Evolutionary conservation across 169 alveolate genomes (phyloP).

Genomic region (Cryptosporidium canis): DNA sequence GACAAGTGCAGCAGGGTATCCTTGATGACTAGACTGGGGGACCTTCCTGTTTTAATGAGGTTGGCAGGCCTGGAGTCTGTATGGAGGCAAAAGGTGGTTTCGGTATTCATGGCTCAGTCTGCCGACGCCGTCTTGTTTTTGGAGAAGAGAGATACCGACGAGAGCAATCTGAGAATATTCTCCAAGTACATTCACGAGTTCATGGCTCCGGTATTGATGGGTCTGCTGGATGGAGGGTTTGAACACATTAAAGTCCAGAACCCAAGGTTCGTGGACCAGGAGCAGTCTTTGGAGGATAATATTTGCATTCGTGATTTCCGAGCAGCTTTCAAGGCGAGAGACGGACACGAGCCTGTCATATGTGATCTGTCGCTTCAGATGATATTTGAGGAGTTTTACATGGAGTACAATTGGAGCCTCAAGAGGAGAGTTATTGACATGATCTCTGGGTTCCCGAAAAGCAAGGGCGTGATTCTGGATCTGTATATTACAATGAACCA

Average conservation of each 20-base stretch:
- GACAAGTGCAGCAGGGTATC: neutral
- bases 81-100: constrained; percentile 11
- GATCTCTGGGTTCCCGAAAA: constrained; percentile 5
- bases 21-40: constrained; percentile 1
- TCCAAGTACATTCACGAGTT: constrained; percentile 33
- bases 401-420: constrained; percentile 44
- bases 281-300: neutral
- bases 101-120: neutral
- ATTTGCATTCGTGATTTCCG: neutral
- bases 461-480: constrained; percentile 4
- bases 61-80: constrained; percentile 19
- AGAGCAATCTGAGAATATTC: constrained; percentile 14
- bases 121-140: neutral
- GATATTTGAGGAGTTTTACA: constrained; percentile 38
- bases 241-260: neutral
- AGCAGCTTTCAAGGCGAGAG: neutral
- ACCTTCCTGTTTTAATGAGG: neutral
- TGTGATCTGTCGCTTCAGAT: neutral
- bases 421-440: constrained; percentile 11
- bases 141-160: neutral
- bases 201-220: constrained; percentile 4
- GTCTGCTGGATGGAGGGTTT: constrained; percentile 35
- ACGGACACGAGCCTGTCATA: neutral
- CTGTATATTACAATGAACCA: constrained; percentile 19
- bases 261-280: neutral